Evolutionary conservation across 257 asterid genomes (phyloP).

Genomic region (Capsicum baccatum): DNA sequence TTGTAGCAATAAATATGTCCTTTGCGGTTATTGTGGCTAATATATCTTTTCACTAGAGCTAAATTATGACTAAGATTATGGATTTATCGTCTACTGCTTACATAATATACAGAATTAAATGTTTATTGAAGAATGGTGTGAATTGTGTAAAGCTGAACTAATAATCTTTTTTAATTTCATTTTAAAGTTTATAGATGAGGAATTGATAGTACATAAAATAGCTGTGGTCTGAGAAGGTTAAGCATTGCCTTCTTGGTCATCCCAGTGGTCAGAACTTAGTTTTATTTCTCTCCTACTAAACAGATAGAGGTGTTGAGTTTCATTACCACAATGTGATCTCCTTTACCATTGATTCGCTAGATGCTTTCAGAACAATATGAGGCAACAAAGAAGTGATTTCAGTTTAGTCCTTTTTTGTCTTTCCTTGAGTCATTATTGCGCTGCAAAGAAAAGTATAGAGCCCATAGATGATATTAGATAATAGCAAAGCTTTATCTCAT

Average conservation of each 20-base stretch:
- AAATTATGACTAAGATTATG: background rate
- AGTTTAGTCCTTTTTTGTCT: background rate
- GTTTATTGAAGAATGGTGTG: background rate
- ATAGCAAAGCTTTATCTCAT: background rate
- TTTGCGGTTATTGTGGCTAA: background rate
- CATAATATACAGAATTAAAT: background rate
- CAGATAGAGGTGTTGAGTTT: constrained; percentile 4
- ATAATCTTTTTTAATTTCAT: background rate
- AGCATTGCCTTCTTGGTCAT: constrained; percentile 5
- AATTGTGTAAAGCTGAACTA: background rate
- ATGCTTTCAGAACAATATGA: background rate
- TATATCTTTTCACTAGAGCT: background rate
- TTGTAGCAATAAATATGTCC: background rate
- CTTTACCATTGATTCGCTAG: background rate
- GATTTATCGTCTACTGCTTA: background rate
- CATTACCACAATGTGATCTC: background rate
- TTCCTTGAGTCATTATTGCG: background rate
- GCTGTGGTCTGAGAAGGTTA: constrained; percentile 1
- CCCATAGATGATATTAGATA: background rate
- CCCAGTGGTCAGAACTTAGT: background rate
- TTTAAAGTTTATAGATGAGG: background rate
- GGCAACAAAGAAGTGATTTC: background rate
- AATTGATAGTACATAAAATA: background rate
- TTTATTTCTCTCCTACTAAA: background rate
- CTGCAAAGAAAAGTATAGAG: background rate